Percentiles rank a stretch among this genome's conserved stretches.
These are phyloP conservation scores for Echeveria elegans DNA, from an alignment of 164 flowering plant species.

Conservation along the genomic window DNA sequence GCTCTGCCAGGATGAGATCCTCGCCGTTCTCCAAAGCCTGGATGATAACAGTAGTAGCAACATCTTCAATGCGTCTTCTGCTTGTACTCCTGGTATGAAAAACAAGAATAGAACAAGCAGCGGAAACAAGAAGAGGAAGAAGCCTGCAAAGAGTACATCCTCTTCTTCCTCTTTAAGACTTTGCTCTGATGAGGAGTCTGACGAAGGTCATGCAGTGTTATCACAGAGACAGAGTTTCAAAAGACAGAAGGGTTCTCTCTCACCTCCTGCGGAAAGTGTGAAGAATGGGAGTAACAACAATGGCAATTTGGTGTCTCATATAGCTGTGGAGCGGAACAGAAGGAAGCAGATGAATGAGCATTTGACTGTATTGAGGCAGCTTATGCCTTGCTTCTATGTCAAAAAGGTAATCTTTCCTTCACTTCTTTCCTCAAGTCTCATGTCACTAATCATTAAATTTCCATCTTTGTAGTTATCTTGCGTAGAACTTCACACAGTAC, in stretches of 20 bases:
- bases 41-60: background rate
- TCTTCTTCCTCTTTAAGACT: background rate
- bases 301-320: constrained; percentile 36
- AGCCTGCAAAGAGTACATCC: background rate
- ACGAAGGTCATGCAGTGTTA: background rate
- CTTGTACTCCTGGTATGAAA: background rate
- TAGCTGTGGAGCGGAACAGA: constrained; percentile 81
- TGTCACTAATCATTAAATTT: background rate
- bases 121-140: constrained; percentile 1
- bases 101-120: background rate
- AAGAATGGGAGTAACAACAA: background rate
- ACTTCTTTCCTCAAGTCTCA: background rate
- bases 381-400: constrained; percentile 93
- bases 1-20: constrained; percentile 3
- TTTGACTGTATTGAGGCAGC: constrained; percentile 57
- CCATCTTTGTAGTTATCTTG: constrained; percentile 1
- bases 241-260: background rate
- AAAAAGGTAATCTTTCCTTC: constrained; percentile 40
- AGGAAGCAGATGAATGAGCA: constrained; percentile 96
- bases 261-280: background rate
- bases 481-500: background rate
- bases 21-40: background rate
- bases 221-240: background rate
- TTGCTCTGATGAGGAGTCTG: background rate
- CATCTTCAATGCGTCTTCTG: background rate